Evolutionary conservation across 139 green algal genomes (phyloP), one percentile per base, ranked within the genome.

Genomic region (Coelastrella sp.): DNA sequence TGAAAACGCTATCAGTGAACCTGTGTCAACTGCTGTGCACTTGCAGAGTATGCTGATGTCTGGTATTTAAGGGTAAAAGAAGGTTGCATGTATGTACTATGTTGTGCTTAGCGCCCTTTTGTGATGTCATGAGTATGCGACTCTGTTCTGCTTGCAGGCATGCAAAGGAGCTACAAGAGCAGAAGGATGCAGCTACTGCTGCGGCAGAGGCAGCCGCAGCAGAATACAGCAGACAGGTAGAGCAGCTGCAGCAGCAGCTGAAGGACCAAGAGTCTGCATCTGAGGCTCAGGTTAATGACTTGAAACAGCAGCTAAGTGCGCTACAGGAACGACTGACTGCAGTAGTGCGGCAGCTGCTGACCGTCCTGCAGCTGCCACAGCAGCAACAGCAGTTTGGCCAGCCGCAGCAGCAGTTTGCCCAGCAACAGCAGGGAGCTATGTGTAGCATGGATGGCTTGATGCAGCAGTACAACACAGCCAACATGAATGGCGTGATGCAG

Each of bases 191-290:
- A 54, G 85, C 85, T 22, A 57, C 64, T 47, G 73, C 73, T 47
- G 73, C 74, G 32, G 83, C 83, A 57, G 66, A 88, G 47, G 83
- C 56, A 16, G 66, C 66, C 0, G 66, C 83, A 68, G 17, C 16
- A 58, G 60, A 79, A 14, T 47, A 88, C 20, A 54, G 22, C 84
- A 56, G 22, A 32, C 17, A 47, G 13, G 13, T 22, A 8, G 66
- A 4, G n/a, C 73, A 83, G 74, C 74, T 90, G 85, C 23, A 90
- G 85, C 73, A 83, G 73, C 58, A 61, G 74, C n/a, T 90, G 20
- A 77, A 90, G 22, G 58, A 88, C 23, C 65, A 88, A 13, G 32
- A n/a, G 57, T 47, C 17, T 56, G 83, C 74, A 59, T 73, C 85
- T 73, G 57, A 5, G 7, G 60, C 13, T 5, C 73, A 83, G 5